Evolutionary conservation across 1,284 basidiomycete species (phyloP).

Genomic region (Tremellales sp.): DNA sequence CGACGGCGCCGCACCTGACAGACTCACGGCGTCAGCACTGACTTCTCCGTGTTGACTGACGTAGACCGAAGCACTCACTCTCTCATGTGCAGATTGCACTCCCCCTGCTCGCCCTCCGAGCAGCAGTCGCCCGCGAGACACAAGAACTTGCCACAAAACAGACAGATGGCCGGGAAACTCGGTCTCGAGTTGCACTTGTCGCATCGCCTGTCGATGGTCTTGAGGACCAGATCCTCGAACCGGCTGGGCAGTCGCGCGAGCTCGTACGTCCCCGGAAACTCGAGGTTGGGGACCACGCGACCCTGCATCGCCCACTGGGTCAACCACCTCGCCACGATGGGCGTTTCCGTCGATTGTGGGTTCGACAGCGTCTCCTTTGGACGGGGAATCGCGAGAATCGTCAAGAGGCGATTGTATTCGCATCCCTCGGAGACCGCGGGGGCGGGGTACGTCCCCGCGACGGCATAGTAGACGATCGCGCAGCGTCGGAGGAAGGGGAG

Average conservation of each 20-base stretch:
- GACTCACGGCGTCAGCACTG: neutral
- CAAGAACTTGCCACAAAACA: constrained; percentile 82
- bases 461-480: constrained; percentile 75
- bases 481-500: constrained; percentile 90
- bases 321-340: constrained; percentile 45
- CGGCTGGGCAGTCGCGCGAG: constrained; percentile 75
- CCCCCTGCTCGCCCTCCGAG: constrained; percentile 66
- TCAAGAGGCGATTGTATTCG: constrained; percentile 78
- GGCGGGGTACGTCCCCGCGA: constrained; percentile 56
- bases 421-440: constrained; percentile 49
- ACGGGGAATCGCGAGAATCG: constrained; percentile 69
- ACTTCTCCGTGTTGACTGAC: neutral
- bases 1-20: constrained; percentile 76
- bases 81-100: constrained; percentile 93
- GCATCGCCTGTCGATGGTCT: constrained; percentile 66
- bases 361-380: constrained; percentile 68
- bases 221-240: constrained; percentile 77
- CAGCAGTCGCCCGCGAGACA: constrained; percentile 96
- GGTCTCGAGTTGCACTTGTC: constrained; percentile 74
- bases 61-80: constrained; percentile 59
- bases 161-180: constrained; percentile 81
- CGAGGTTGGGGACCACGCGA: constrained; percentile 58
- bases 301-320: constrained; percentile 46
- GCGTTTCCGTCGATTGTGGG: constrained; percentile 58
- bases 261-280: constrained; percentile 82